Base-by-base conservation (phyloP, 2,329 filamentous ascomycete genomes). In the Cephalotrichum gorgonifer region DNA sequence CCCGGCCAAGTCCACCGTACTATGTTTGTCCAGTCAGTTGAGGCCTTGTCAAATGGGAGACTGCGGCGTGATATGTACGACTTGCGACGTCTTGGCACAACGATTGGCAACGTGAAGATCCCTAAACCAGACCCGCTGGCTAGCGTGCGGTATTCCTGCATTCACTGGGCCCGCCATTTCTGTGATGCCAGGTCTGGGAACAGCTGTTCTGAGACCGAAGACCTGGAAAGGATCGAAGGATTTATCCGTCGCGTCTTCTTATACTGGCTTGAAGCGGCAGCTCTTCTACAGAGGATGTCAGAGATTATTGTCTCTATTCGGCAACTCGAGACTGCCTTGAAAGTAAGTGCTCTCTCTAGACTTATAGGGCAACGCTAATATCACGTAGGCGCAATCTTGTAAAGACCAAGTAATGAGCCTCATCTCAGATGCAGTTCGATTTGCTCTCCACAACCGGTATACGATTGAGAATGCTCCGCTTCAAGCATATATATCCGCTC, bases 261-360 rank as follows among this genome's bases (percentile, higher is more conserved):
- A 2, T 58, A 69, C 48, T 70, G 63, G 66, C 55, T 71, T 6
- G 66, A 71, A 51, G 63, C 64, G n/a, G 55, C 69, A 3, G 63
- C 64, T 48, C 58, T 66, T 14, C 52, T 65, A 15, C 31, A 51
- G 28, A 52, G 56, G 30, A 52, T 62, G 6, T 51, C 54, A 6
- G 43, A 54, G 50, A 62, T 55, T 2, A 44, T 62, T 3, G 20
- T 52, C 9, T 50, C 55, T 9, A 51, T 64, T 15, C 3, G 9
- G 8, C 54, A 54, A 45, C 56, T 64, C 12, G 43, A 51, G 25
- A 39, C 4, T 38, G 31, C 22, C 2, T 17, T 50, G 14, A 38
- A 52, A 35, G 52, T 55, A 52, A 51, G 52, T 52, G 33, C 20
- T 33, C 11, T 14, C 17, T 44, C 11, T 20, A 33, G 47, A 22